Evolutionary conservation across 1,139 yeast genomes (phyloP).

Genomic region (Blastobotrys serpentis): DNA sequence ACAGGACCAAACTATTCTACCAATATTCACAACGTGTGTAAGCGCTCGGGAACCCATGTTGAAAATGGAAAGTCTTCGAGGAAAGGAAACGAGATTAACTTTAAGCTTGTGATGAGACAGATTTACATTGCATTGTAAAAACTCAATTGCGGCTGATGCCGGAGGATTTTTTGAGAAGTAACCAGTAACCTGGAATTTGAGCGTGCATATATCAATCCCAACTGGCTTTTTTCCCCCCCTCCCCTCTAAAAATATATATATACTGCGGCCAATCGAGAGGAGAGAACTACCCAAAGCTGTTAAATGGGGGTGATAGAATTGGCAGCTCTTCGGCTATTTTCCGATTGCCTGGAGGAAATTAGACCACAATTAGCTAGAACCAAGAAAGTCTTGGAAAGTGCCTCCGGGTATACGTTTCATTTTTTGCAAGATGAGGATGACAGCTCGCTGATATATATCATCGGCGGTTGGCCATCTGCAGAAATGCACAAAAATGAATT

Average conservation of each 20-base stretch:
- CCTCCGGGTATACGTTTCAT: neutral
- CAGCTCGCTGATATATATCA: neutral
- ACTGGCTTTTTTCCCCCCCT: too few relatives aligned
- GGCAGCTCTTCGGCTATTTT: neutral
- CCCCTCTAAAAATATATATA: neutral
- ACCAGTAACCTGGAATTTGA: neutral
- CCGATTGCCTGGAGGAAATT: neutral
- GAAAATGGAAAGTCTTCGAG: too few relatives aligned
- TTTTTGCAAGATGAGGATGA: conserved; percentile 4
- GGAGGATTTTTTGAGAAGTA: neutral
- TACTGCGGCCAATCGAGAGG: neutral
- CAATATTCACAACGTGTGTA: too few relatives aligned
- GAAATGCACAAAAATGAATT: neutral
- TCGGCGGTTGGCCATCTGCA: conserved; percentile 4
- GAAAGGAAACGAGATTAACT: too few relatives aligned
- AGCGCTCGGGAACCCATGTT: too few relatives aligned
- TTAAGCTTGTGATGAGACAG: too few relatives aligned
- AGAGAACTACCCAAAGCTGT: neutral
- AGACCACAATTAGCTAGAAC: neutral
- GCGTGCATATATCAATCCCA: neutral
- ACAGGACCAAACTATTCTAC: too few relatives aligned
- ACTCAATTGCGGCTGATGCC: neutral
- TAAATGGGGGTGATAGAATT: neutral
- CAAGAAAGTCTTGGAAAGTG: neutral
- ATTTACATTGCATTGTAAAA: too few relatives aligned